Evolutionary conservation across 2,329 filamentous ascomycete species (phyloP), one percentile per base, ranked within the genome.

Genomic region (Arthrobotrys sphaeroides): DNA sequence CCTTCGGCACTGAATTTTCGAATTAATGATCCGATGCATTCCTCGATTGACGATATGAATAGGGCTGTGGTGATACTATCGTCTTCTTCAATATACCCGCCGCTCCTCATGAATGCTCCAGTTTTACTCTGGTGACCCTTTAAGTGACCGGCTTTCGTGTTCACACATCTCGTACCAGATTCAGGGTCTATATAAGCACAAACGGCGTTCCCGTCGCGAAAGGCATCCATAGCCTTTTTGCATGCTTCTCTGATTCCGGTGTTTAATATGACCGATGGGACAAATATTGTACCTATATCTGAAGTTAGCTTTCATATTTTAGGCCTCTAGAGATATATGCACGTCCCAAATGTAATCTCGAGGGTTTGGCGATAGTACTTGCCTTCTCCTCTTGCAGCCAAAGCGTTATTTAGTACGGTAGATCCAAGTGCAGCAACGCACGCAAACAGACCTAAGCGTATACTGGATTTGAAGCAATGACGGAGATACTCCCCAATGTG

Each of bases 71-170:
- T 33, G n/a, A 47, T 24, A 13, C 47, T 33, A 26, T n/a, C 26
- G 2, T 42, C 7, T 28, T 26, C 38, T 28, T 59, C 49, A 10
- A 26, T 5, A 24, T 20, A 53, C 0, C 24, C 26, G 10, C 51
- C 51, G 3, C 2, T 38, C 16, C 18, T 13, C 31, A 38, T 38
- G 10, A 38, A 55, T 3, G 16, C 20, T n/a, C 51, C 51, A 9
- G 16, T n/a, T 55, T 55, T 18, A 16, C 10, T 31, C 16, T 53
- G 60, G 9, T 65, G 60, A 1, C 60, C 60, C 9, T 53, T 51
- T 1, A 31, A 9, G 28, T 65, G 60, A 6, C 45, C 45, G 2
- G 20, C 18, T 18, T 40, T 38, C 2, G 60, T 65, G 9, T 53
- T 65, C 12, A 53, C 43, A 16, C 60, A 65, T 18, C 33, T 51